These are phyloP conservation scores for Sclerotinia sclerotiorum DNA, from an alignment of 2,329 filamentous ascomycete species.

Conservation along the genomic window DNA sequence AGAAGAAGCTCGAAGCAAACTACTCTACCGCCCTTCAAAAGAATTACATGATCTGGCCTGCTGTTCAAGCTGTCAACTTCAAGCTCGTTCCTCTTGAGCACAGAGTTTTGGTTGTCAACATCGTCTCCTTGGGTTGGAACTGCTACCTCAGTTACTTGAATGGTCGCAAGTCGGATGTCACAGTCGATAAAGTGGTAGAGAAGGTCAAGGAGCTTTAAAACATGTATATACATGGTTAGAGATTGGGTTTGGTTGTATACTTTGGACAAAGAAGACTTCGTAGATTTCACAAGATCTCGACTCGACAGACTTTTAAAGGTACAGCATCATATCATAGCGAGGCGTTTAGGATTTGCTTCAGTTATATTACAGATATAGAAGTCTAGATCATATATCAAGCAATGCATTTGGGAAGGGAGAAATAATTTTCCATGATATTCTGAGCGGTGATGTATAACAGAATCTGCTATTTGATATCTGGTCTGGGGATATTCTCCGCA, in stretches of 20 bases:
- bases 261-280: neutral
- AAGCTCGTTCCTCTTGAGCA: slow-evolving; percentile 67
- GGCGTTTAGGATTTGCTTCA: slow-evolving; percentile 28
- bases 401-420: neutral
- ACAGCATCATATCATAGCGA: slow-evolving; percentile 27
- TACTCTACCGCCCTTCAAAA: slow-evolving; percentile 62
- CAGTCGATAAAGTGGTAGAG: slow-evolving; percentile 14
- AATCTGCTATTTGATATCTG: slow-evolving; percentile 3
- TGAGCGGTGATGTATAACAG: slow-evolving; percentile 13
- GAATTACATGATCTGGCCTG: slow-evolving; percentile 71
- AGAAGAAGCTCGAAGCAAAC: slow-evolving; percentile 59
- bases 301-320: slow-evolving; percentile 16
- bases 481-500: neutral
- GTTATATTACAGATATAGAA: slow-evolving; percentile 3
- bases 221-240: neutral
- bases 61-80: slow-evolving; percentile 68
- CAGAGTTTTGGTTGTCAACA: slow-evolving; percentile 68
- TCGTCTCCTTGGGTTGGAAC: slow-evolving; percentile 60
- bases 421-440: neutral
- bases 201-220: slow-evolving; percentile 23
- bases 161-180: slow-evolving; percentile 19
- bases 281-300: slow-evolving; percentile 18
- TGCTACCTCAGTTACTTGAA: slow-evolving; percentile 45
- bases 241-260: slow-evolving; percentile 2
- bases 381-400: slow-evolving; percentile 5